Percentiles rank a stretch among this genome's conserved stretches.
phyloP scores from a whole-genome alignment of 176 grass and related monocot genomes.

The Rhynchospora tenuis region DNA sequence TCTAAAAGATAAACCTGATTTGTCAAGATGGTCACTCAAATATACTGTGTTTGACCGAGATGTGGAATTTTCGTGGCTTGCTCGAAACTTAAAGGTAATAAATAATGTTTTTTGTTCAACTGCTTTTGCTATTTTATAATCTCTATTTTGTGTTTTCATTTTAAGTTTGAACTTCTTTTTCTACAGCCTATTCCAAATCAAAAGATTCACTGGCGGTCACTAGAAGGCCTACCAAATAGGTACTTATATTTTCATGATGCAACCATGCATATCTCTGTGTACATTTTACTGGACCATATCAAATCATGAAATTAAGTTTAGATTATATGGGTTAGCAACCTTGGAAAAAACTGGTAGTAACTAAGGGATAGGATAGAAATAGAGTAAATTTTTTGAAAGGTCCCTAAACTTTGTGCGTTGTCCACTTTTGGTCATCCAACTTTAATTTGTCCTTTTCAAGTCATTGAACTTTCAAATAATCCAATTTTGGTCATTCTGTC shows the following conservation, averaged over 20 bases:
- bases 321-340: not conserved
- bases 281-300: not conserved
- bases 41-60: slow-evolving; percentile 69
- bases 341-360: not conserved
- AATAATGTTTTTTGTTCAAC: not conserved
- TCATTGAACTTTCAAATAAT: no score
- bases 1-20: slow-evolving; percentile 79
- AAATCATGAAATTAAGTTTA: not conserved
- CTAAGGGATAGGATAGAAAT: no score
- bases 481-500: no score
- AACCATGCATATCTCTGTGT: not conserved
- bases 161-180: not conserved
- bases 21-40: slow-evolving; percentile 81
- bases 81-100: slow-evolving; percentile 45
- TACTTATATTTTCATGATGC: slow-evolving; percentile 13
- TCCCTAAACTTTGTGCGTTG: no score
- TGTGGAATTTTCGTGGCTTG: slow-evolving; percentile 96
- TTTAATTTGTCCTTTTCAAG: no score
- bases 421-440: no score
- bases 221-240: slow-evolving; percentile 97
- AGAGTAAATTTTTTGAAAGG: no score
- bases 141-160: not conserved
- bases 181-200: slow-evolving; percentile 85
- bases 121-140: not conserved
- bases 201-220: slow-evolving; percentile 97